Conservation (phyloP, 768 basidiomycete genomes). For the Mycena latifolia region DNA sequence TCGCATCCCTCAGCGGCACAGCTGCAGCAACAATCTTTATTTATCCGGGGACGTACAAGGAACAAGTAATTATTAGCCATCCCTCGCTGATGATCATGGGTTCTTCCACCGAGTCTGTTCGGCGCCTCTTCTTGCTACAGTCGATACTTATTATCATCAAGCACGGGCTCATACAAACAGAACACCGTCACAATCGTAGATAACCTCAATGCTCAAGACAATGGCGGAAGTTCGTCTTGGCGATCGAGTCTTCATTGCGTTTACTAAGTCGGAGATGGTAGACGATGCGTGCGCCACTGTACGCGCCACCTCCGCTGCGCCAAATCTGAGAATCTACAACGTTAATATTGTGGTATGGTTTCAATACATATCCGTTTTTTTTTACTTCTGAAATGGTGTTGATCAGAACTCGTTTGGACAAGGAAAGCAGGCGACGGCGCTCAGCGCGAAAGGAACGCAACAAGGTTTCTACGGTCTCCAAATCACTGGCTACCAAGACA, state of each 20-base stretch:
- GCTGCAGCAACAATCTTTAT: constrained; percentile 39
- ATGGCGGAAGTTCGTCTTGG: constrained; percentile 36
- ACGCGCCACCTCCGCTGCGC: constrained; percentile 36
- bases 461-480: constrained; percentile 43
- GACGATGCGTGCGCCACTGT: constrained; percentile 44
- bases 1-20: constrained; percentile 40
- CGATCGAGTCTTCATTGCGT: neutral
- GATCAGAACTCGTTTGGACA: constrained; percentile 42
- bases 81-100: constrained; percentile 40
- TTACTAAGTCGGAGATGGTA: neutral
- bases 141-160: neutral
- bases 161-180: constrained; percentile 39
- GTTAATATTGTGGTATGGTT: constrained; percentile 34
- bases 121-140: neutral
- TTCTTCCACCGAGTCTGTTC: constrained; percentile 39
- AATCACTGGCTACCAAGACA: constrained; percentile 44
- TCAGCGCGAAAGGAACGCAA: constrained; percentile 38
- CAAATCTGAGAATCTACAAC: constrained; percentile 41
- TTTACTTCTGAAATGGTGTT: too few relatives aligned
- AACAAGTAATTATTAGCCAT: constrained; percentile 42
- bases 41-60: constrained; percentile 43
- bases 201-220: constrained; percentile 44
- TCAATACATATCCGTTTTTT: neutral
- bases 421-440: constrained; percentile 43
- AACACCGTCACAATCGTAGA: constrained; percentile 43